phyloP scores from a whole-genome alignment of 2,329 filamentous ascomycete genomes.

The Thielaviopsis populi region DNA sequence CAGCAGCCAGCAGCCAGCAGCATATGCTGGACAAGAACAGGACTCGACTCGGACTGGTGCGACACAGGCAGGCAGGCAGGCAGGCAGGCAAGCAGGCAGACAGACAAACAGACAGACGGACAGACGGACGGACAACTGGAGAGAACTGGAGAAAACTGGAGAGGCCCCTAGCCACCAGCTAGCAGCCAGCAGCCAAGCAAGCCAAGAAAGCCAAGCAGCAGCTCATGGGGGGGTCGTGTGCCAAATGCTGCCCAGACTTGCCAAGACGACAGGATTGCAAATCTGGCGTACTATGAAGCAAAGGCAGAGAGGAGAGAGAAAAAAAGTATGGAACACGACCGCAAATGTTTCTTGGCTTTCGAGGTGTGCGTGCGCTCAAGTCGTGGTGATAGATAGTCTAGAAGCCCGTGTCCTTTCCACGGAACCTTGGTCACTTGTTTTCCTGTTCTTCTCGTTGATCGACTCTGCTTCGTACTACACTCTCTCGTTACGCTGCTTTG shows the following conservation, averaged over 20 bases:
- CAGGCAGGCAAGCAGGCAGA: no score
- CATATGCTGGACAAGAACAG: background rate
- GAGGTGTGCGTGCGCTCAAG: background rate
- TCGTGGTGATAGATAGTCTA: slow-evolving; percentile 4
- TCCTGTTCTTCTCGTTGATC: background rate
- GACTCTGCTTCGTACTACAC: slow-evolving; percentile 1
- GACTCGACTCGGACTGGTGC: background rate
- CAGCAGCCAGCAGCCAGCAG: background rate
- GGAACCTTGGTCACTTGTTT: background rate
- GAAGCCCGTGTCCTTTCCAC: background rate
- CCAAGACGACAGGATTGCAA: background rate
- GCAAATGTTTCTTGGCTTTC: background rate
- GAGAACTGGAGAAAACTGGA: no score
- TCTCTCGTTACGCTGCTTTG: slow-evolving; percentile 12
- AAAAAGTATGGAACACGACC: background rate
- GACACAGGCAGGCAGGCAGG: no score
- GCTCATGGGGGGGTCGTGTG: background rate
- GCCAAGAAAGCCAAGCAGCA: background rate
- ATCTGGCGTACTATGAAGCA: background rate
- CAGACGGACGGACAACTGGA: no score
- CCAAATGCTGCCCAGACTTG: background rate
- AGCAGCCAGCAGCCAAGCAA: no score
- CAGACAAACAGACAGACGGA: no score
- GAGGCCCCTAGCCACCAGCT: no score
- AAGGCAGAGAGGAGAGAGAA: background rate